Evolutionary conservation across 805 yeast genomes (phyloP).

Genomic region (Cyberlindnera mississippiensis): DNA sequence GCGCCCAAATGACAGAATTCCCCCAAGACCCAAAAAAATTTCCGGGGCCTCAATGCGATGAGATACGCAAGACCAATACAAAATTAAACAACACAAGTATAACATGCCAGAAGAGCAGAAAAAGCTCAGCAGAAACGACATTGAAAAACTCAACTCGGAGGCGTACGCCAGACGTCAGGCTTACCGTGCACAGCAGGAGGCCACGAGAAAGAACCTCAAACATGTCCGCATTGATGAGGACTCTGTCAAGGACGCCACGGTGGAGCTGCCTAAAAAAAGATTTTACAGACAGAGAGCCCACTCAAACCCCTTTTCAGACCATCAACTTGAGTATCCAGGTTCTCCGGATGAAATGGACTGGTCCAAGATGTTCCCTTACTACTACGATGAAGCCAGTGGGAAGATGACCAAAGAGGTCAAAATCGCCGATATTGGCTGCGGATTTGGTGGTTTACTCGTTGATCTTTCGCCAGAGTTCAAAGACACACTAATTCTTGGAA

Average conservation of each 20-base stretch:
- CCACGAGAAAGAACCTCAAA: constrained; percentile 42
- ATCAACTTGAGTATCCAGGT: constrained; percentile 80
- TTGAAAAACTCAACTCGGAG: constrained; percentile 22
- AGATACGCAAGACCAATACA: neutral
- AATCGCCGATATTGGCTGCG: constrained; percentile 96
- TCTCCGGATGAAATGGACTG: constrained; percentile 87
- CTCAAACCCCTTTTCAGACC: constrained; percentile 96
- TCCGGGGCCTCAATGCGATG: neutral
- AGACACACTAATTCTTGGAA: constrained; percentile 74
- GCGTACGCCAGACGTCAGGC: constrained; percentile 32
- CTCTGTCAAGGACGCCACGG: constrained; percentile 20
- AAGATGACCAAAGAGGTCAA: constrained; percentile 56
- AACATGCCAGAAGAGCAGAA: constrained; percentile 1
- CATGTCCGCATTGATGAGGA: constrained; percentile 41
- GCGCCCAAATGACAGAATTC: neutral
- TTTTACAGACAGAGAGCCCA: constrained; percentile 96
- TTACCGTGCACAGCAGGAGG: constrained; percentile 45
- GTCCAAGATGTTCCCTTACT: constrained; percentile 70
- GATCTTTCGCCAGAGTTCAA: constrained; percentile 78
- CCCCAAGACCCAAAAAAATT: neutral
- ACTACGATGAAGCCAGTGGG: constrained; percentile 37
- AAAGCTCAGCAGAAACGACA: constrained; percentile 18
- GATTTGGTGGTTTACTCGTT: constrained; percentile 88
- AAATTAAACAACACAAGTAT: neutral
- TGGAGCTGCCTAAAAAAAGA: constrained; percentile 73